phyloP scores from a whole-genome alignment of 164 flowering plant genomes.

The Magnolia officinalis region DNA sequence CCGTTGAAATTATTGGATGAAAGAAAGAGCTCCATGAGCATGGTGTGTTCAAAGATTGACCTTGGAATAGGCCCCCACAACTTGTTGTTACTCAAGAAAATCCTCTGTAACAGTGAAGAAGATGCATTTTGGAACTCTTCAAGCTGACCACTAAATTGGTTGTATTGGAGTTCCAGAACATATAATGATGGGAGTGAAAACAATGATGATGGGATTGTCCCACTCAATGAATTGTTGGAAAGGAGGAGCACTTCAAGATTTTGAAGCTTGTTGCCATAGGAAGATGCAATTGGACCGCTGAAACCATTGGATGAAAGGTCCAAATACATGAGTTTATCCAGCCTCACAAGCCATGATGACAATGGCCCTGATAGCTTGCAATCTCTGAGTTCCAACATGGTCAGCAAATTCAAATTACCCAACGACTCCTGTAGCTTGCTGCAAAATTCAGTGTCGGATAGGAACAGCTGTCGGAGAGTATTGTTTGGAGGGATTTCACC shows the following conservation, averaged over 20 bases:
- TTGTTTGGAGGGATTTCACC: constrained; percentile 24
- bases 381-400: constrained; percentile 17
- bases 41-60: too few species aligned
- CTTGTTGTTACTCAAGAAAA: too few species aligned
- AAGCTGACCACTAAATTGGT: too few species aligned
- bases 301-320: constrained; percentile 42
- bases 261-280: too few species aligned
- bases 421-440: background rate
- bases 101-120: too few species aligned
- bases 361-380: constrained; percentile 14
- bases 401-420: constrained; percentile 23
- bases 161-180: too few species aligned
- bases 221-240: constrained; percentile 4
- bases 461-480: background rate
- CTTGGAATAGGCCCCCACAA: too few species aligned
- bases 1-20: too few species aligned
- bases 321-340: constrained; percentile 26
- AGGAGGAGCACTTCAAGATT: too few species aligned
- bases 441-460: background rate
- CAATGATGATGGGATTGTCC: constrained; percentile 23
- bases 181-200: too few species aligned
- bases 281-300: background rate
- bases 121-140: too few species aligned
- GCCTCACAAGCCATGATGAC: constrained; percentile 25
- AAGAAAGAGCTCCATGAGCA: too few species aligned